Conservation (phyloP, 139 green algal species). For the Asterochloris erici region DNA sequence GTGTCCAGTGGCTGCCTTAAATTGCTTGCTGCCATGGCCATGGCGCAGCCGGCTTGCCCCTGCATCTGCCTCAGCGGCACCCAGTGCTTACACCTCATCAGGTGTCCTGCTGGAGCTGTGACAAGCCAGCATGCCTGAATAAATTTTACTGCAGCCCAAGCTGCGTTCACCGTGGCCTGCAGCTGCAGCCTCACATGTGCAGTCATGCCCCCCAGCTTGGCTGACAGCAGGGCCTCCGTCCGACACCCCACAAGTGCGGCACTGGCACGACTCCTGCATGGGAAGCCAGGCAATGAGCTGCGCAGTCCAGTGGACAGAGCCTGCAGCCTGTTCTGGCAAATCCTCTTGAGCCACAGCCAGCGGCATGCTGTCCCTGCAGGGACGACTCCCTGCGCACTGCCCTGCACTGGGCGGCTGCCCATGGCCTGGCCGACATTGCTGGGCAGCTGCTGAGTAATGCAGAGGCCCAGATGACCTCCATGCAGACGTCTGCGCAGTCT, state of each 20-base stretch:
- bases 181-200: no score
- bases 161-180: no score
- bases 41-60: neutral
- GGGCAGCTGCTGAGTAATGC: constrained; percentile 34
- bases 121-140: no score
- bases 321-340: no score
- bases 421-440: constrained; percentile 29
- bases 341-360: neutral
- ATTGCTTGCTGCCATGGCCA: neutral
- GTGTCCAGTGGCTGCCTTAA: neutral
- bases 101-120: no score
- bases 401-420: constrained; percentile 73
- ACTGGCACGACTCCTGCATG: neutral
- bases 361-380: constrained; percentile 26
- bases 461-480: neutral
- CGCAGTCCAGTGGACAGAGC: no score
- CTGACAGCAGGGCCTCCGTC: no score
- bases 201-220: no score
- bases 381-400: constrained; percentile 75
- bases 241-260: no score
- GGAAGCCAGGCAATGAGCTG: neutral
- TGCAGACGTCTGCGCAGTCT: neutral
- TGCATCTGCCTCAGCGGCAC: no score
- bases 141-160: no score
- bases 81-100: no score